These are phyloP conservation scores for Eucalyptus albens DNA, from an alignment of 345 rosid genomes.

Conservation along the genomic window DNA sequence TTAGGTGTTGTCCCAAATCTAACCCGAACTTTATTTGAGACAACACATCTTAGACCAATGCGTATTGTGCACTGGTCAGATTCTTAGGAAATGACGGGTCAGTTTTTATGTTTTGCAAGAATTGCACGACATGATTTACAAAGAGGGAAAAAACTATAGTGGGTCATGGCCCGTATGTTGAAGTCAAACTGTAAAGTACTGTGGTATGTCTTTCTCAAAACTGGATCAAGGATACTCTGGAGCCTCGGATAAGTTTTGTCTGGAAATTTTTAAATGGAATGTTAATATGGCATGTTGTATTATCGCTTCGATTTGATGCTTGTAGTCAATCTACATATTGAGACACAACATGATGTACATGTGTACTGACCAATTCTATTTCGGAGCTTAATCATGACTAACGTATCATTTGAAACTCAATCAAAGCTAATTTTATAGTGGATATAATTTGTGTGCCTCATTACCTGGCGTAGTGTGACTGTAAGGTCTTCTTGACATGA, in stretches of 20 bases:
- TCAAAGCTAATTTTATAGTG: fast-evolving
- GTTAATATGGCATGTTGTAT: not conserved
- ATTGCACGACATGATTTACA: not conserved
- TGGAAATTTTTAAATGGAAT: not conserved
- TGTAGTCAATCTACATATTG: not conserved
- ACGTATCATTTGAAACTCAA: fast-evolving
- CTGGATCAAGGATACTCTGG: not conserved
- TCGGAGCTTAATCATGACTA: fast-evolving
- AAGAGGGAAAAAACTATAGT: not conserved
- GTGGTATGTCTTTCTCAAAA: not conserved
- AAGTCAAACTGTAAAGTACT: not conserved
- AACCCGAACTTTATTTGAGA: no score
- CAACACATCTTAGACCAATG: no score
- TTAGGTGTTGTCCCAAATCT: no score
- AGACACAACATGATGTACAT: not conserved
- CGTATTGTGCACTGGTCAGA: no score
- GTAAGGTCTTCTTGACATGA: not conserved
- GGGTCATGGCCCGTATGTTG: not conserved
- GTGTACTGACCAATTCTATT: not conserved
- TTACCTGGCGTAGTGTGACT: fast-evolving
- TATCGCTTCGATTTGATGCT: not conserved
- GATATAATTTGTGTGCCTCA: not conserved
- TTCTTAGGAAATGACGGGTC: no score
- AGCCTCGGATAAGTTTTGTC: no score
- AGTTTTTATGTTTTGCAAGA: not conserved